phyloP scores from a whole-genome alignment of 352 stramenopile species.

The Globisporangium abappressorium region DNA sequence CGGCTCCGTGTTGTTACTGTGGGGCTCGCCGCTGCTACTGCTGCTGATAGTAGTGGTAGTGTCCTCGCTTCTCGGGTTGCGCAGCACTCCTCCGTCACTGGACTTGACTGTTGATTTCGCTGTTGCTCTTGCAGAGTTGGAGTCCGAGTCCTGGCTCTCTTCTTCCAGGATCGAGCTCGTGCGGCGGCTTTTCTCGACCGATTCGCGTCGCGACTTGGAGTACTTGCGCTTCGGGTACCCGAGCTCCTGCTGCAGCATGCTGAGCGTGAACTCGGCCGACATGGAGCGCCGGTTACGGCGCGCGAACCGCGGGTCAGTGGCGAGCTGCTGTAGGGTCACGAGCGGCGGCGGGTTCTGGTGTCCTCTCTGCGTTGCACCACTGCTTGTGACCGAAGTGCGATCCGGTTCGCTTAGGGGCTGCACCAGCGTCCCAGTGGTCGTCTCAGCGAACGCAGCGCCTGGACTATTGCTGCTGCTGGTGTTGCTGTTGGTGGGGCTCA shows the following conservation, averaged over 20 bases:
- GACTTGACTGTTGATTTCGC: not conserved
- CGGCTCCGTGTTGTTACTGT: conserved; percentile 8
- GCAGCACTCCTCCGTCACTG: not conserved
- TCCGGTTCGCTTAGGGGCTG: conserved; percentile 5
- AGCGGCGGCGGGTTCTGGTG: not conserved
- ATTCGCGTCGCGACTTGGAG: conserved; percentile 16
- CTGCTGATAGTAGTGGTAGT: not conserved
- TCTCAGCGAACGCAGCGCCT: not conserved
- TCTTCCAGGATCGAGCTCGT: conserved; percentile 37
- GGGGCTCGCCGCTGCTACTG: not conserved
- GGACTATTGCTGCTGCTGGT: conserved; percentile 20
- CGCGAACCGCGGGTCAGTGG: conserved; percentile 12
- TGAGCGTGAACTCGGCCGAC: conserved; percentile 55
- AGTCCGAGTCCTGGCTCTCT: conserved; percentile 21
- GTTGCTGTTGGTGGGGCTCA: conserved; percentile 23
- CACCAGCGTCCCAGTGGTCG: not conserved
- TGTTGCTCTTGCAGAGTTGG: conserved; percentile 18
- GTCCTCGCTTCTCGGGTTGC: not conserved
- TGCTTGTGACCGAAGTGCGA: not conserved
- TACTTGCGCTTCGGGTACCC: conserved; percentile 54
- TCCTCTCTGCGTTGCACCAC: not conserved
- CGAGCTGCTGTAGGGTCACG: conserved; percentile 1
- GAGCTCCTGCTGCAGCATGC: conserved; percentile 70
- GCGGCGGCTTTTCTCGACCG: conserved; percentile 27
- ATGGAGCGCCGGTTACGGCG: conserved; percentile 41